Evolutionary conservation across 2,329 filamentous ascomycete genomes (phyloP).

Genomic region (Alternaria arbusti): DNA sequence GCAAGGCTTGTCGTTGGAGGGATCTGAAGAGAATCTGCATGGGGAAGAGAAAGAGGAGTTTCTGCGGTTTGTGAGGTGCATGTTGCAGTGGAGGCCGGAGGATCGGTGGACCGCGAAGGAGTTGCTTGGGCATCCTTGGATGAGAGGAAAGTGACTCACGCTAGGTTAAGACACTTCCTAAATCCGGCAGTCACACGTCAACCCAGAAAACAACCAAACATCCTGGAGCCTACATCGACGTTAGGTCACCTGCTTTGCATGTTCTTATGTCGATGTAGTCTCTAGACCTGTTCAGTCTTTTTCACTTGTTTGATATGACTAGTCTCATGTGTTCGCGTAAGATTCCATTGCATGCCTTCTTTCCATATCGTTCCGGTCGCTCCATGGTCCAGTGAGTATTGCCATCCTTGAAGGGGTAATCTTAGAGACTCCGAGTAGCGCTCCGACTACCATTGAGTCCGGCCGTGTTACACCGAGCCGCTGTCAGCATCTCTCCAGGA

Average conservation of each 20-base stretch:
- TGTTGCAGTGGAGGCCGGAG: constrained; percentile 48
- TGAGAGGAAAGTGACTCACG: neutral
- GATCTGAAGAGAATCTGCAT: constrained; percentile 23
- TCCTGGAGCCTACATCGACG: too few relatives aligned
- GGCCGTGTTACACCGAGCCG: neutral
- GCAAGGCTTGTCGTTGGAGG: constrained; percentile 12
- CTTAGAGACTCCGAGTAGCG: neutral
- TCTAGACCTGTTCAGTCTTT: too few relatives aligned
- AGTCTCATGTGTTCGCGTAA: neutral
- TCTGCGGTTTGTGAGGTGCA: constrained; percentile 41
- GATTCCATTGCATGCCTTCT: neutral
- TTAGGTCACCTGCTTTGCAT: too few relatives aligned
- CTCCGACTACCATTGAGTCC: neutral
- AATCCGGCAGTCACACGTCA: neutral
- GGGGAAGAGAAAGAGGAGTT: constrained; percentile 36
- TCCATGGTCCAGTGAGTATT: neutral
- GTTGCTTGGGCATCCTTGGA: constrained; percentile 8
- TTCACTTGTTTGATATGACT: too few relatives aligned
- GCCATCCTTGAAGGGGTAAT: neutral
- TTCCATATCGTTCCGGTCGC: too few relatives aligned
- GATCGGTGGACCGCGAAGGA: constrained; percentile 29
- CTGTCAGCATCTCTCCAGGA: neutral
- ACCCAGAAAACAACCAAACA: too few relatives aligned
- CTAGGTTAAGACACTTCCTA: neutral
- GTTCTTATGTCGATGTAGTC: too few relatives aligned